Conservation (phyloP, 257 asterid genomes). For the Avicennia marina region DNA sequence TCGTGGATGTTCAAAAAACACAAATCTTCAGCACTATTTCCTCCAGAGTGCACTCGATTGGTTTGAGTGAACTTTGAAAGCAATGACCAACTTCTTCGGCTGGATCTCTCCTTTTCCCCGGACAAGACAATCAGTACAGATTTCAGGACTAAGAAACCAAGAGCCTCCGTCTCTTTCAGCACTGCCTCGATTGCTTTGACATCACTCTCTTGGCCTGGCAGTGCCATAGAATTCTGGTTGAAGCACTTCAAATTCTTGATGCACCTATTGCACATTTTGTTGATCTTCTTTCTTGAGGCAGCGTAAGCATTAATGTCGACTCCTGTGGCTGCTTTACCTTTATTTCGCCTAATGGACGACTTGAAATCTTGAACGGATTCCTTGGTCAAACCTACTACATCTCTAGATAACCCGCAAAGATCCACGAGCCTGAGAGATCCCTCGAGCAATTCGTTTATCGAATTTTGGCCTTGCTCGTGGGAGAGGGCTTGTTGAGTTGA, state of each 20-base stretch:
- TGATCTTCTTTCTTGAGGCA: too few species aligned
- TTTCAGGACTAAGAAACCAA: too few species aligned
- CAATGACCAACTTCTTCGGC: not conserved
- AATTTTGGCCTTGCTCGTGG: constrained; percentile 2
- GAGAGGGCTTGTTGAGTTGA: constrained; percentile 28
- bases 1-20: too few species aligned
- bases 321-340: not conserved
- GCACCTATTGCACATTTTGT: too few species aligned
- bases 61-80: not conserved
- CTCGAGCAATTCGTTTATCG: constrained; percentile 29
- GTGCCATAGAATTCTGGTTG: too few species aligned
- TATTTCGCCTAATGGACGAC: constrained; percentile 30
- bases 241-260: too few species aligned
- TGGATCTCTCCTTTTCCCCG: not conserved
- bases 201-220: too few species aligned
- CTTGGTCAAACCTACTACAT: constrained; percentile 23
- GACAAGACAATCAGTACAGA: too few species aligned
- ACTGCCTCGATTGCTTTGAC: too few species aligned
- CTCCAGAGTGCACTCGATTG: not conserved
- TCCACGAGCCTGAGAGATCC: constrained; percentile 33
- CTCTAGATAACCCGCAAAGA: constrained; percentile 25
- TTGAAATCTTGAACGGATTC: constrained; percentile 32
- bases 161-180: not conserved
- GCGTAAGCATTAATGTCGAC: constrained; percentile 8
- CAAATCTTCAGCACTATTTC: too few species aligned